These are phyloP conservation scores for Porphyra umbilicalis DNA, from an alignment of 31 red algal genomes.

Conservation along the genomic window DNA sequence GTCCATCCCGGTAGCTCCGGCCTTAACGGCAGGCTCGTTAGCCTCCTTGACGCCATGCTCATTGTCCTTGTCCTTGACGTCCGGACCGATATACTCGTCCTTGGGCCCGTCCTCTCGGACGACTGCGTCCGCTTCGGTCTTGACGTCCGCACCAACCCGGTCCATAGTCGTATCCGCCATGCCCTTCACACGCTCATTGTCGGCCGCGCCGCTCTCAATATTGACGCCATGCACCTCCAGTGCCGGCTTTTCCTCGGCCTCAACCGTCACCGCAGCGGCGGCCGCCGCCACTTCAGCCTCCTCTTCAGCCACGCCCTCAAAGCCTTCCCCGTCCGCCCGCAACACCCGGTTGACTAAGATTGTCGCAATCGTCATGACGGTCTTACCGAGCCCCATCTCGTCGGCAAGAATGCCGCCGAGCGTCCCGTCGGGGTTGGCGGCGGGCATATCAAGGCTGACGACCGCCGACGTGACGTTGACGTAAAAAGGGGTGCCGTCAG, in stretches of 20 bases:
- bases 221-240: neutral
- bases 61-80: too few relatives aligned
- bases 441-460: slow-evolving; percentile 33
- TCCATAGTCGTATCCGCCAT: neutral
- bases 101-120: neutral
- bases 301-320: neutral
- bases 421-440: slow-evolving; percentile 29
- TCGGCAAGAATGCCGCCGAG: slow-evolving; percentile 88
- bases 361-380: slow-evolving; percentile 35
- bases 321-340: neutral
- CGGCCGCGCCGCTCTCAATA: neutral
- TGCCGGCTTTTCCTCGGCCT: neutral
- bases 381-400: slow-evolving; percentile 98
- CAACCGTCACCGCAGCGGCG: neutral
- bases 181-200: neutral
- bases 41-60: too few relatives aligned
- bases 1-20: too few relatives aligned
- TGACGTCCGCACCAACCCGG: neutral
- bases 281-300: neutral
- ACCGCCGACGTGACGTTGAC: slow-evolving; percentile 56
- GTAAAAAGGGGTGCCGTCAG: slow-evolving; percentile 56
- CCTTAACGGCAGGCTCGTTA: too few relatives aligned
- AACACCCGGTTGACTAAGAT: slow-evolving; percentile 2
- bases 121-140: neutral
- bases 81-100: too few relatives aligned